These are phyloP conservation scores for Cordyceps cateniannulata DNA, from an alignment of 2,329 filamentous ascomycete genomes.

Conservation along the genomic window DNA sequence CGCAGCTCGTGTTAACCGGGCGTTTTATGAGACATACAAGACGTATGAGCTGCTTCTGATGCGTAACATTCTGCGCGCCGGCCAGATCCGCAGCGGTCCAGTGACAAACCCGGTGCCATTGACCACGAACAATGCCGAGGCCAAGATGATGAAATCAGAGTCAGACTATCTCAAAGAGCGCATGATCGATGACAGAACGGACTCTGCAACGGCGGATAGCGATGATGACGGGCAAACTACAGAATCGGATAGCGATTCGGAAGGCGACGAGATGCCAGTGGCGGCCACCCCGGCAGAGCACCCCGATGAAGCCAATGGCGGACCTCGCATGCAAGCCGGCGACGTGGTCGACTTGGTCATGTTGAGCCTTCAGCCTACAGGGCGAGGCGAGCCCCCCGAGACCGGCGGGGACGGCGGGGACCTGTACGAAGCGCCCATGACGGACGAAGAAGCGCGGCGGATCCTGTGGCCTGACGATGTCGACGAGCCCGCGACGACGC, in stretches of 20 bases:
- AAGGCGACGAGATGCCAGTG: conserved; percentile 15
- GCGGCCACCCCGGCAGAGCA: neutral
- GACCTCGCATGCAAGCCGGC: neutral
- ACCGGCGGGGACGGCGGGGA: conserved; percentile 14
- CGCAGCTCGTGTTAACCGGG: conserved; percentile 34
- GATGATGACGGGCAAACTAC: conserved; percentile 22
- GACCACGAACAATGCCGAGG: conserved; percentile 23
- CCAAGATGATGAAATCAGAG: conserved; percentile 28
- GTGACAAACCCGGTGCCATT: conserved; percentile 18
- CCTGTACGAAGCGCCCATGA: conserved; percentile 28
- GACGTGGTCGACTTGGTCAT: neutral
- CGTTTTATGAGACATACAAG: conserved; percentile 40
- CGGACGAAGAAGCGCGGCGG: conserved; percentile 32
- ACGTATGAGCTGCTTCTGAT: conserved; percentile 35
- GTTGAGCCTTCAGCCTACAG: neutral
- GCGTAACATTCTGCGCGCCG: conserved; percentile 28
- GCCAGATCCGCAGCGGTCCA: conserved; percentile 17
- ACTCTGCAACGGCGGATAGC: conserved; percentile 24
- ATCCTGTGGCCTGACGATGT: conserved; percentile 33
- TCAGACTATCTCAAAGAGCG: conserved; percentile 25
- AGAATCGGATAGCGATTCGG: conserved; percentile 13
- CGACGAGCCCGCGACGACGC: conserved; percentile 13
- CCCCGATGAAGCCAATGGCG: neutral
- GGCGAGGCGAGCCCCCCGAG: neutral
- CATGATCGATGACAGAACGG: conserved; percentile 20